phyloP scores from a whole-genome alignment of 345 rosid genomes.

The Camelina neglecta region DNA sequence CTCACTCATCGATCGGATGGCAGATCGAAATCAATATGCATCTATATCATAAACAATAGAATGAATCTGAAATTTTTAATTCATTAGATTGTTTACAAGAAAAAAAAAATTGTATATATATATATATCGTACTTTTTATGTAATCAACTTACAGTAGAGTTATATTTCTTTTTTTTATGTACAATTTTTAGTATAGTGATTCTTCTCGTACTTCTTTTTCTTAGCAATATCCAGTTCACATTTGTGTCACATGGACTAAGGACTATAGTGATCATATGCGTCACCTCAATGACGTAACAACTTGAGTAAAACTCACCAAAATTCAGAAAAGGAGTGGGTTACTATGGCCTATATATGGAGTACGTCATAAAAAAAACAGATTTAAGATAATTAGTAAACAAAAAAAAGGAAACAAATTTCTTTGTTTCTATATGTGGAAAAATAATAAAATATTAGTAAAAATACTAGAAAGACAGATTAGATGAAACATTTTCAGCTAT shows the following conservation, averaged over 20 bases:
- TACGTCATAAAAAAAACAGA: slow-evolving; percentile 16
- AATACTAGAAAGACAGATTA: no score
- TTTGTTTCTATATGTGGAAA: neutral
- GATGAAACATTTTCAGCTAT: neutral
- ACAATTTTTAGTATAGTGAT: no score
- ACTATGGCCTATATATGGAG: neutral
- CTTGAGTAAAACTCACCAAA: neutral
- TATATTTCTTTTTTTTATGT: no score
- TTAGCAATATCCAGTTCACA: neutral
- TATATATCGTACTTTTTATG: no score
- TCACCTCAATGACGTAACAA: slow-evolving; percentile 20
- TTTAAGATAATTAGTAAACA: neutral
- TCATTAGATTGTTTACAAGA: neutral
- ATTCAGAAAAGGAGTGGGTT: neutral
- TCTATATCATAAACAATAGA: no score
- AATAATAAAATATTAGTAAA: neutral
- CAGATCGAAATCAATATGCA: neutral
- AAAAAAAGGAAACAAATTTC: neutral
- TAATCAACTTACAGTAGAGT: no score
- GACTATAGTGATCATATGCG: slow-evolving; percentile 2
- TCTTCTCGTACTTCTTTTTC: neutral
- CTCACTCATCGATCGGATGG: no score
- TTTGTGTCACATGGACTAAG: neutral
- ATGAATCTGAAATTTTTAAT: neutral
- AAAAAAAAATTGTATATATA: no score